Evolutionary conservation across 768 basidiomycete species (phyloP).

Genomic region (Panaeolus papilionaceus): DNA sequence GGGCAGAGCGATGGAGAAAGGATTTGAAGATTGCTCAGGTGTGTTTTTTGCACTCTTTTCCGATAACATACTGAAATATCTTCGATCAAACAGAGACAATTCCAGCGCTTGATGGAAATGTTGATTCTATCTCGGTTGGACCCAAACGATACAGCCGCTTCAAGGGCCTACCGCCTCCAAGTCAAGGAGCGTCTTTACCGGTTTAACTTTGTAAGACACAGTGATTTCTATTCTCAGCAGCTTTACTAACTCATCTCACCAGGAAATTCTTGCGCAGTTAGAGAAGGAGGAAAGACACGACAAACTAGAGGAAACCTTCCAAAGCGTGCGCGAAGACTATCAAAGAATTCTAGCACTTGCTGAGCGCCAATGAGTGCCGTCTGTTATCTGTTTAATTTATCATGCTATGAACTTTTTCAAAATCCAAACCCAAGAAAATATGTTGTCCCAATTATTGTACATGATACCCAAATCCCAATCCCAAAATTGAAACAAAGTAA

Average conservation of each 20-base stretch:
- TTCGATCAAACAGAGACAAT: constrained; percentile 75
- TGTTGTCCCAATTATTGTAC: constrained; percentile 9
- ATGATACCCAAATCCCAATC: constrained; percentile 10
- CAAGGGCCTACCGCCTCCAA: constrained; percentile 80
- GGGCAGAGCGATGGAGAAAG: constrained; percentile 81
- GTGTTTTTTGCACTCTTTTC: constrained; percentile 30
- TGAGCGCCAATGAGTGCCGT: constrained; percentile 24
- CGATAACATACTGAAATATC: constrained; percentile 11
- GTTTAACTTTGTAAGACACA: constrained; percentile 85
- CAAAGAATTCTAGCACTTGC: constrained; percentile 69
- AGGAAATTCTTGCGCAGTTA: constrained; percentile 90
- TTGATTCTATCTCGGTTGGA: constrained; percentile 78
- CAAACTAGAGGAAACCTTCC: constrained; percentile 93
- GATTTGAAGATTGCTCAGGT: constrained; percentile 93
- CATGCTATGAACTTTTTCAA: constrained; percentile 8
- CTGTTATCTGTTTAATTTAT: not conserved
- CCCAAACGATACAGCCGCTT: constrained; percentile 55
- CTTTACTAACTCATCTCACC: constrained; percentile 15
- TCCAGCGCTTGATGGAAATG: constrained; percentile 92
- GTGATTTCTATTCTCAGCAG: not conserved
- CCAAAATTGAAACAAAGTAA: constrained; percentile 14
- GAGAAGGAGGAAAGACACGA: constrained; percentile 87
- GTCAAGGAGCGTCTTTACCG: constrained; percentile 95
- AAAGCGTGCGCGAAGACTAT: constrained; percentile 86
- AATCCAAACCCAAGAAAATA: constrained; percentile 13